These are phyloP conservation scores for Blastomyces silverae DNA, from an alignment of 2,329 filamentous ascomycete species.

Conservation along the genomic window DNA sequence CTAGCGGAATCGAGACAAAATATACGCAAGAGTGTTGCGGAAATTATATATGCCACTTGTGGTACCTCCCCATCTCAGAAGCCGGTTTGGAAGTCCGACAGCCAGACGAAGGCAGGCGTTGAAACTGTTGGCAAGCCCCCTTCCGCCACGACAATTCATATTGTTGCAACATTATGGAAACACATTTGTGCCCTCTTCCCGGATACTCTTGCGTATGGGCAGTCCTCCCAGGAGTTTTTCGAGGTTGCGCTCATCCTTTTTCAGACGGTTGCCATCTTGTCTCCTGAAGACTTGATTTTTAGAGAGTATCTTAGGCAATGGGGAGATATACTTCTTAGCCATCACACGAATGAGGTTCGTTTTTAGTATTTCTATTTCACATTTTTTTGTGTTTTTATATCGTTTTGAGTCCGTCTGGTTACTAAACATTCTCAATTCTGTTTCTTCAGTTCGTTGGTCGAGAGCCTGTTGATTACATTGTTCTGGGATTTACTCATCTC, in stretches of 20 bases:
- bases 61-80: conserved; percentile 31
- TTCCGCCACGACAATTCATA: conserved; percentile 32
- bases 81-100: conserved; percentile 22
- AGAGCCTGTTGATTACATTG: conserved; percentile 39
- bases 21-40: conserved; percentile 36
- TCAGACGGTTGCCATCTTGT: conserved; percentile 37
- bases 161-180: conserved; percentile 43
- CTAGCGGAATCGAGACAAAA: conserved; percentile 39
- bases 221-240: conserved; percentile 43
- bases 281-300: conserved; percentile 34
- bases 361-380: not conserved
- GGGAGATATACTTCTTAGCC: conserved; percentile 39
- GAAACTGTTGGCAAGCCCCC: conserved; percentile 21
- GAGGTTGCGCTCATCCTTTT: conserved; percentile 41
- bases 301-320: conserved; percentile 40
- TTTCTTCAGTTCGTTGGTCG: conserved; percentile 40
- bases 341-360: conserved; percentile 39
- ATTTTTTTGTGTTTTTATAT: not conserved
- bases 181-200: conserved; percentile 39
- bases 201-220: conserved; percentile 32
- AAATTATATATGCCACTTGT: conserved; percentile 36
- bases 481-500: conserved; percentile 40
- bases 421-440: conserved; percentile 21
- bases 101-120: not conserved
- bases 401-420: not conserved